Evolutionary conservation across 1,284 basidiomycete genomes (phyloP).

Genomic region (Apiotrichum sp.): DNA sequence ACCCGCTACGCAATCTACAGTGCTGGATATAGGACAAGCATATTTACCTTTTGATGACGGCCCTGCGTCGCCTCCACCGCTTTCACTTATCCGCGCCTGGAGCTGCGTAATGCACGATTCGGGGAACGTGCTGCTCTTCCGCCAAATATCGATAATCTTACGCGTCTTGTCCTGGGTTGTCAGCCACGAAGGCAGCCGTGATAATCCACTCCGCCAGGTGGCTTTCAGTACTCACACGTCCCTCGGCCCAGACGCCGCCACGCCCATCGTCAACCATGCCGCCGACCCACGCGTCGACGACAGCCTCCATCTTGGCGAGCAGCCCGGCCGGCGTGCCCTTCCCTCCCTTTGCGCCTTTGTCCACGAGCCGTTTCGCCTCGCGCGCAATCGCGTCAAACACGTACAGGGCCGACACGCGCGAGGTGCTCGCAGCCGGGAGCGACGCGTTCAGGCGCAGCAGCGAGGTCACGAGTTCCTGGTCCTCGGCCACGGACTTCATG

Average conservation of each 20-base stretch:
- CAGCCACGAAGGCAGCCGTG: not conserved
- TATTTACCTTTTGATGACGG: conserved; percentile 17
- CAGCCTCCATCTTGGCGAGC: conserved; percentile 73
- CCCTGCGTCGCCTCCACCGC: not conserved
- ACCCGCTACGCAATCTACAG: not conserved
- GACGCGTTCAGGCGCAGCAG: conserved; percentile 78
- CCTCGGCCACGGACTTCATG: conserved; percentile 66
- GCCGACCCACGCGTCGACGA: conserved; percentile 73
- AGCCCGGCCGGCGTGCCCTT: conserved; percentile 62
- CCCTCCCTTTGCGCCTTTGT: conserved; percentile 60
- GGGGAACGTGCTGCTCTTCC: conserved; percentile 77
- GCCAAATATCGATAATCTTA: conserved; percentile 93
- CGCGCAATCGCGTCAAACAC: conserved; percentile 82
- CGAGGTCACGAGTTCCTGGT: conserved; percentile 74
- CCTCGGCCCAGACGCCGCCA: conserved; percentile 55
- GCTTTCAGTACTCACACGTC: conserved; percentile 63
- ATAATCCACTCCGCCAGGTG: no score
- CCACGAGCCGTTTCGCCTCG: conserved; percentile 63
- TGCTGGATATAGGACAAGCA: not conserved
- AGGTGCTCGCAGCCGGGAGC: conserved; percentile 51
- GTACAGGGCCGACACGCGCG: conserved; percentile 78
- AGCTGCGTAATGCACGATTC: conserved; percentile 44
- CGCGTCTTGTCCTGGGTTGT: conserved; percentile 76
- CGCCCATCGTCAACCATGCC: conserved; percentile 60
- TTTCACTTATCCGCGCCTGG: conserved; percentile 5